These are phyloP conservation scores for Cordyceps fumosorosea DNA, from an alignment of 2,329 filamentous ascomycete species.

Conservation along the genomic window DNA sequence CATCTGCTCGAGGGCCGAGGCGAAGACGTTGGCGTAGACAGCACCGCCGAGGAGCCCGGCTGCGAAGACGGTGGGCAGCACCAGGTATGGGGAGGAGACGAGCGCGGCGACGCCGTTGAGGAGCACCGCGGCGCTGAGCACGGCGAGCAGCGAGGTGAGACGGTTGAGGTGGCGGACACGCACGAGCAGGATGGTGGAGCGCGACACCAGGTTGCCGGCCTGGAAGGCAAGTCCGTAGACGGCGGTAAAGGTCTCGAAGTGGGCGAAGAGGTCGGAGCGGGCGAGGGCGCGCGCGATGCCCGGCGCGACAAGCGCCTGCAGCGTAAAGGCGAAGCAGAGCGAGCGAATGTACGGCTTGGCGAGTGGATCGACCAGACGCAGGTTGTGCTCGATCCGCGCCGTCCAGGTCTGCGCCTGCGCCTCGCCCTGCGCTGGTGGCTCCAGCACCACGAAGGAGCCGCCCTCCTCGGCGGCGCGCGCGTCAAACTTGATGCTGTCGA, in stretches of 20 bases:
- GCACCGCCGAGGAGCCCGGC: conserved; percentile 24
- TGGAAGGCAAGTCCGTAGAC: conserved; percentile 24
- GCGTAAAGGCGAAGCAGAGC: conserved; percentile 19
- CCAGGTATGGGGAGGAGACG: conserved; percentile 18
- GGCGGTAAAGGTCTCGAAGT: conserved; percentile 24
- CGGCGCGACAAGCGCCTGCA: conserved; percentile 22
- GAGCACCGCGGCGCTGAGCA: conserved; percentile 14
- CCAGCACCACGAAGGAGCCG: conserved; percentile 2
- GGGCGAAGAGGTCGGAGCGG: conserved; percentile 18
- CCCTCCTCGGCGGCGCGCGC: conserved; percentile 13
- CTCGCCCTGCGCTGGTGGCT: not conserved
- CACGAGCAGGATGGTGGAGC: conserved; percentile 19
- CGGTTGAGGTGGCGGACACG: conserved; percentile 13
- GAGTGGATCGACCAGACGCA: conserved; percentile 14
- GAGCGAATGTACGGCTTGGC: conserved; percentile 22
- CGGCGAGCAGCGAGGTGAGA: conserved; percentile 13
- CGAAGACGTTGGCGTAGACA: conserved; percentile 23
- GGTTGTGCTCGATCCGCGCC: conserved; percentile 14
- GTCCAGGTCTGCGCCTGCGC: not conserved
- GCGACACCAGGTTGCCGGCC: conserved; percentile 22
- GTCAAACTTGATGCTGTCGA: conserved; percentile 17
- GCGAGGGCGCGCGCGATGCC: conserved; percentile 25
- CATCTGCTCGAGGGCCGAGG: conserved; percentile 17
- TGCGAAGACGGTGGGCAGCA: conserved; percentile 22
- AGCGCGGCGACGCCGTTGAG: conserved; percentile 20